Evolutionary conservation across 2,329 filamentous ascomycete species (phyloP).

Genomic region (Botrytis hyacinthi): DNA sequence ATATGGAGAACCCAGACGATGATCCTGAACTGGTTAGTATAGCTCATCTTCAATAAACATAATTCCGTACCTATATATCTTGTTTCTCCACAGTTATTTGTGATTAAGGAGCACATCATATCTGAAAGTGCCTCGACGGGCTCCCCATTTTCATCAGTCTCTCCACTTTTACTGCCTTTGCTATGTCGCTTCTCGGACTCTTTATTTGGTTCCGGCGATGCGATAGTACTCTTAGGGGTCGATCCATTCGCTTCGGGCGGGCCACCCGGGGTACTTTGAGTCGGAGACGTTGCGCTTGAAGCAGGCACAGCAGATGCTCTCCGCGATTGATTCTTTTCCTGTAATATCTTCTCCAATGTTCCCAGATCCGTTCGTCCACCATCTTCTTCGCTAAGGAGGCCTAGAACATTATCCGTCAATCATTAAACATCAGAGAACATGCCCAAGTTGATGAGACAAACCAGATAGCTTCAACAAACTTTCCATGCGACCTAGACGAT

Average conservation of each 20-base stretch:
- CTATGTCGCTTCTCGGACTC: constrained; percentile 31
- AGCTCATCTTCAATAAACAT: background rate
- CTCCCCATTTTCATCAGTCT: constrained; percentile 53
- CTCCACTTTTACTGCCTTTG: constrained; percentile 32
- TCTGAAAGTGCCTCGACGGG: constrained; percentile 89
- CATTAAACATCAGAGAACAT: constrained; percentile 23
- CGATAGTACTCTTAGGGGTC: constrained; percentile 47
- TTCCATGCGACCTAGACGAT: constrained; percentile 93
- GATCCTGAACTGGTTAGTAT: constrained; percentile 58
- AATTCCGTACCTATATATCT: constrained; percentile 81
- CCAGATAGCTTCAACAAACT: constrained; percentile 81
- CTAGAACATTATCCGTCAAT: constrained; percentile 39
- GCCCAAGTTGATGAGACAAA: constrained; percentile 38
- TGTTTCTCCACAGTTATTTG: constrained; percentile 91
- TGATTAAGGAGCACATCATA: constrained; percentile 98
- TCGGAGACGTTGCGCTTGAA: constrained; percentile 37
- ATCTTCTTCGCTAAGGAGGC: constrained; percentile 81
- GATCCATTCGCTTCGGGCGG: constrained; percentile 40
- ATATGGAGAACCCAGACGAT: constrained; percentile 97
- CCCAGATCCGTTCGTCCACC: constrained; percentile 82
- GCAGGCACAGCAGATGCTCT: constrained; percentile 35
- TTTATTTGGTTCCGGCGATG: constrained; percentile 47
- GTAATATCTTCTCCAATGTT: constrained; percentile 75
- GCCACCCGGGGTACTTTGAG: constrained; percentile 44
- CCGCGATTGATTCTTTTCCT: constrained; percentile 49